Base-by-base conservation (phyloP, 2,329 filamentous ascomycete species). In the Neospermospora avenae region DNA sequence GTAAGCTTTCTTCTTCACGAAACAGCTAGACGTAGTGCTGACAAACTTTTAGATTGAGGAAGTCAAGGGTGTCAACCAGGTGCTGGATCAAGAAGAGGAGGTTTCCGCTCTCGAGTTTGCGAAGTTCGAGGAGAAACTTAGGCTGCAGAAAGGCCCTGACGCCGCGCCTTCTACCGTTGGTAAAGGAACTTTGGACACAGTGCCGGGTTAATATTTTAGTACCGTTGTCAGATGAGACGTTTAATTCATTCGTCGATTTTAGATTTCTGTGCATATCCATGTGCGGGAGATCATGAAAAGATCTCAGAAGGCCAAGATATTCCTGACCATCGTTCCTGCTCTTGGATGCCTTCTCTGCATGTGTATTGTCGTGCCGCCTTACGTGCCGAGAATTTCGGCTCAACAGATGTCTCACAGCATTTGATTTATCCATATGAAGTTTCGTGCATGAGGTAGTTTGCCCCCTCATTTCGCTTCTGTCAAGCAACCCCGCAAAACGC, bases 81-180 rank as follows among this genome's bases (percentile, higher is more conserved):
- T 97, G 2, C 75, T 96, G 70, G 93, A 98, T 69, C 84, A 91
- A 69, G 95, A 97, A 76, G 95, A 98, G 74, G 91, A 96, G 75
- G 84, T 97, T 65, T 86, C 93, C 0, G 76, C 93, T 70, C 77
- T 87, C 68, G 93, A 98, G 72, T 98, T 99, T 77, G 90, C 89
- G 66, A 95, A 90, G 76, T 97, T 98, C 72, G 93, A 98, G 74
- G 91, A 97, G 78, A 97, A 89, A 73, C 70, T 90, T 65, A 79
- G 79, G 65, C 78, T 82, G 67, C 82, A 86, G 64, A 83, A 82
- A 54, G 68, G 73, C 46, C 49, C 63, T 28, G 66, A 68, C 59
- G 63, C 64, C 18, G 61, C 63, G 18, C 61, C 68, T 4, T 67
- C 67, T 4, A 69, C 65, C 6, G 44, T 67, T 22, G 65, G 67